Evolutionary conservation across 2,329 filamentous ascomycete species (phyloP).

Genomic region (Calonectria pauciramosa): DNA sequence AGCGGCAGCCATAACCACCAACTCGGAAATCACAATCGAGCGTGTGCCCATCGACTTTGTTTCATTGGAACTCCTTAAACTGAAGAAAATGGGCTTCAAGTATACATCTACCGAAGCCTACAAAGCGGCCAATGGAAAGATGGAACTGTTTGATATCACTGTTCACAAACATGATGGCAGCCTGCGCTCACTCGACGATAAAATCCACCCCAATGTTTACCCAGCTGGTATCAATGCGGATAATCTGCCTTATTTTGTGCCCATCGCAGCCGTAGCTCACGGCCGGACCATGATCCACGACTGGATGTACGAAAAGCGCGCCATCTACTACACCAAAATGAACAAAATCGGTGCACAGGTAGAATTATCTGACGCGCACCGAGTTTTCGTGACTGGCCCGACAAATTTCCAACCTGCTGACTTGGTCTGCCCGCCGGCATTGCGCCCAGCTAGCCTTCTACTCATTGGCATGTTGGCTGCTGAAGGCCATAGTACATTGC

Average conservation of each 20-base stretch:
- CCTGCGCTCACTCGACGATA: background rate
- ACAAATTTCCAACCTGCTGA: background rate
- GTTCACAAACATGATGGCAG: background rate
- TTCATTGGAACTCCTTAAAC: background rate
- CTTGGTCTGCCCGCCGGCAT: background rate
- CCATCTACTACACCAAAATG: background rate
- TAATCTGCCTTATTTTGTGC: background rate
- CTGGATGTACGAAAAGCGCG: background rate
- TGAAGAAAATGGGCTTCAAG: background rate
- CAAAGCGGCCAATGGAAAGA: background rate
- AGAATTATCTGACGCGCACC: background rate
- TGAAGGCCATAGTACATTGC: background rate
- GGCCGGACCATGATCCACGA: background rate
- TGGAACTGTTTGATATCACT: background rate
- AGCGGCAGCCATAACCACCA: background rate
- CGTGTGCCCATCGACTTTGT: background rate
- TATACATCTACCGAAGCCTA: background rate
- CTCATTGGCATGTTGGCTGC: background rate
- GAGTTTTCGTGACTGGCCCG: background rate
- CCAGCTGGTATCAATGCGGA: background rate
- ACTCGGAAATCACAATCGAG: background rate
- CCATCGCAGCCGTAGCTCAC: background rate
- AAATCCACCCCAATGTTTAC: background rate
- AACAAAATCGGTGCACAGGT: background rate
- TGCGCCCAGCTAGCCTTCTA: background rate